Evolutionary conservation across 495 filamentous ascomycete species (phyloP).

Genomic region (Saxophila tyrrhenica): DNA sequence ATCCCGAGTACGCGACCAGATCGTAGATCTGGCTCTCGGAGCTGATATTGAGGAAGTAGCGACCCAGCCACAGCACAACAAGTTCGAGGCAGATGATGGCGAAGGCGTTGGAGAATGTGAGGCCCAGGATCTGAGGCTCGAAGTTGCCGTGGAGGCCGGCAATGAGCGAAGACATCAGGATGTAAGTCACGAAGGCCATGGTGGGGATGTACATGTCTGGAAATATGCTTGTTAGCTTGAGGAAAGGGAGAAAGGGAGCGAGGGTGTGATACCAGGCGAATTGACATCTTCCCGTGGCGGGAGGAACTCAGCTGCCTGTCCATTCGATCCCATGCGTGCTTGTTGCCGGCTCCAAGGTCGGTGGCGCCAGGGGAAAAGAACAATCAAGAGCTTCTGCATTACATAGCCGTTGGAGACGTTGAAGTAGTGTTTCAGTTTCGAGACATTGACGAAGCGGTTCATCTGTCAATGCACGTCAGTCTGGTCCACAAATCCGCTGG

Average conservation of each 20-base stretch:
- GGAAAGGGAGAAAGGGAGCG: background rate
- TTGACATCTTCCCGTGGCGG: constrained; percentile 96
- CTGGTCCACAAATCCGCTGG: background rate
- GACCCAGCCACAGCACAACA: constrained; percentile 75
- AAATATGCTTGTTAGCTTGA: background rate
- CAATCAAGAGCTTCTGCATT: constrained; percentile 46
- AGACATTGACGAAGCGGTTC: constrained; percentile 82
- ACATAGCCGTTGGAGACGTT: constrained; percentile 36
- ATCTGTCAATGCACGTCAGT: too few species aligned
- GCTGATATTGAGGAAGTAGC: constrained; percentile 84
- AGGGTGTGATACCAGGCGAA: constrained; percentile 38
- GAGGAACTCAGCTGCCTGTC: constrained; percentile 60
- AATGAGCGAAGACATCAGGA: constrained; percentile 77
- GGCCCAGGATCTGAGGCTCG: constrained; percentile 83
- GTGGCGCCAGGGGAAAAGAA: constrained; percentile 95
- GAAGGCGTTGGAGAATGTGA: constrained; percentile 73
- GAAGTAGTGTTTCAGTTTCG: constrained; percentile 37
- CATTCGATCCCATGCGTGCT: constrained; percentile 6
- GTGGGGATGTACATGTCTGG: constrained; percentile 97
- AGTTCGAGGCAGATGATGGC: constrained; percentile 79
- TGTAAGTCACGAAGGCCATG: constrained; percentile 93
- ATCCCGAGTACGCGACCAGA: constrained; percentile 88
- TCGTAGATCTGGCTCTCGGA: constrained; percentile 82
- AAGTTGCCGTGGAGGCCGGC: constrained; percentile 89
- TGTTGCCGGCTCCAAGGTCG: constrained; percentile 85